Percentiles rank a stretch among this genome's conserved stretches.
Evolutionary conservation across 495 filamentous ascomycete genomes (phyloP).

Genomic region (Neohortaea acidophila): DNA sequence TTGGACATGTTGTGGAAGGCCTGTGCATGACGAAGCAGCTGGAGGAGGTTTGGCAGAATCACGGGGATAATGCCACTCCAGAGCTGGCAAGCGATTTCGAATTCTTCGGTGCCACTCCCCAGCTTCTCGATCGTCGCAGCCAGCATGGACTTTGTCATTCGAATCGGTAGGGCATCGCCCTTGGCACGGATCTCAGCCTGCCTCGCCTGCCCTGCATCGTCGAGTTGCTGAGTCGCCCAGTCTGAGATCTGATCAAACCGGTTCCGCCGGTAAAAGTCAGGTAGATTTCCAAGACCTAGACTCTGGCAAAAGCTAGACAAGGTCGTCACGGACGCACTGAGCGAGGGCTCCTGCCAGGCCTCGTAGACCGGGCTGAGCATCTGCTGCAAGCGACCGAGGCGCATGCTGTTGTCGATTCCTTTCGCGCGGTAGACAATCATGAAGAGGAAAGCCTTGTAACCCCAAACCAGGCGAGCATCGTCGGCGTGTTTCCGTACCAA

Average conservation of each 20-base stretch:
- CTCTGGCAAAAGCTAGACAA: conserved; percentile 68
- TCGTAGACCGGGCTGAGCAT: conserved; percentile 67
- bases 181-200: conserved; percentile 61
- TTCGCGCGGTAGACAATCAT: conserved; percentile 83
- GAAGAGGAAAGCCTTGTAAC: conserved; percentile 62
- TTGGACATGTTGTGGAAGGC: conserved; percentile 80
- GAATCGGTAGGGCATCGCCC: conserved; percentile 53
- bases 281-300: conserved; percentile 62
- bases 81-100: conserved; percentile 52
- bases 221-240: conserved; percentile 64
- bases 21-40: conserved; percentile 78
- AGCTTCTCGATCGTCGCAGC: conserved; percentile 81
- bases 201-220: conserved; percentile 60
- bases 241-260: conserved; percentile 63
- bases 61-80: conserved; percentile 73
- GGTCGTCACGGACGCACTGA: conserved; percentile 53
- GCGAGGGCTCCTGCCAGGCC: conserved; percentile 59
- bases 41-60: conserved; percentile 74
- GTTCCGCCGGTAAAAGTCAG: conserved; percentile 58
- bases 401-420: conserved; percentile 50
- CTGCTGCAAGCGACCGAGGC: conserved; percentile 46
- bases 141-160: conserved; percentile 77
- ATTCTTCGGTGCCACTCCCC: conserved; percentile 49
- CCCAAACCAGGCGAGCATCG: conserved; percentile 54
- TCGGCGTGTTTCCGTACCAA: conserved; percentile 56